Conservation (phyloP, 2,329 filamentous ascomycete species). For the Calonectria pseudoturangicola region DNA sequence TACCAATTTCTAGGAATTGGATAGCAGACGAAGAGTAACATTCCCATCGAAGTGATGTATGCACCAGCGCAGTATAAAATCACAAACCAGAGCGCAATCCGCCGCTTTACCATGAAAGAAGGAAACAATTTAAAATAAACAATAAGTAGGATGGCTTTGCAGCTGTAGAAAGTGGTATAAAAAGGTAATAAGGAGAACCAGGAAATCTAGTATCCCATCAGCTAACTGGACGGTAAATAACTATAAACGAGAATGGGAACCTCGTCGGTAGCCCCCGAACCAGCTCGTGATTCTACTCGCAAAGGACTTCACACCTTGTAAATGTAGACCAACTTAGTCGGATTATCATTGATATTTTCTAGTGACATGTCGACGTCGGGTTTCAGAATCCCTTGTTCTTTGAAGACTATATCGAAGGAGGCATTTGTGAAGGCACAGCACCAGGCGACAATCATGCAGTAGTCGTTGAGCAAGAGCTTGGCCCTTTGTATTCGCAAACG, state of each 20-base stretch:
- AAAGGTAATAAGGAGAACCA: not conserved
- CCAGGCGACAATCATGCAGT: slow-evolving; percentile 6
- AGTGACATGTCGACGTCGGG: slow-evolving; percentile 1
- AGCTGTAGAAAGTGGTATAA: slow-evolving; percentile 8
- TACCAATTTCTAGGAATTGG: slow-evolving; percentile 2
- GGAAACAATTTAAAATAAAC: slow-evolving; percentile 17
- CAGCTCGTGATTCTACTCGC: not conserved
- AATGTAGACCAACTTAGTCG: not conserved
- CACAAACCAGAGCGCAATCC: not conserved
- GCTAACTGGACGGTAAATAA: not conserved
- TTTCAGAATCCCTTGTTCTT: slow-evolving; percentile 2
- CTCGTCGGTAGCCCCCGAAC: too few relatives aligned
- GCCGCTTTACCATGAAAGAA: not conserved
- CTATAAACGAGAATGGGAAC: too few relatives aligned
- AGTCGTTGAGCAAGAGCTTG: not conserved
- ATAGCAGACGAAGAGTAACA: slow-evolving; percentile 7
- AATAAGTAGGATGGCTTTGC: slow-evolving; percentile 9
- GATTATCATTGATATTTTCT: not conserved
- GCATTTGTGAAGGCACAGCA: slow-evolving; percentile 21
- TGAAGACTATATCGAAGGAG: slow-evolving; percentile 16
- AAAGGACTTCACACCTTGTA: not conserved
- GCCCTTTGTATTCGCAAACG: slow-evolving; percentile 7
- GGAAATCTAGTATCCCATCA: not conserved
- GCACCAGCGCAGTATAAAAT: not conserved
- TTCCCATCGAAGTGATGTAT: slow-evolving; percentile 5